phyloP scores from a whole-genome alignment of 306 rosid genomes.

The Bauhinia variegata region DNA sequence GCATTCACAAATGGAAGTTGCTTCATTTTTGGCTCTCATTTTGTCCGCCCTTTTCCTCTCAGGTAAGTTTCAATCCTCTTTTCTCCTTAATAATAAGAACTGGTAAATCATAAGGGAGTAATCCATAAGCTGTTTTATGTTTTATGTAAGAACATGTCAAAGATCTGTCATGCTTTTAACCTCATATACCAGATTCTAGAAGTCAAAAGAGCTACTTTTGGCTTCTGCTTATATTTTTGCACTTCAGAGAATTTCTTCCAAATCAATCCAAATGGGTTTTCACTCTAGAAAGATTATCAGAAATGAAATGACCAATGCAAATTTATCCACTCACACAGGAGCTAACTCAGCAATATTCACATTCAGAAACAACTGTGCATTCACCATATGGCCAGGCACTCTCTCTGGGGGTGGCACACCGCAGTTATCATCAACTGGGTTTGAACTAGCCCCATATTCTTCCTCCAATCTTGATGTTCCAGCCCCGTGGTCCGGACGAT shows the following conservation, averaged over 20 bases:
- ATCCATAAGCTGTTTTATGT: too few relatives aligned
- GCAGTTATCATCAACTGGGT: constrained; percentile 33
- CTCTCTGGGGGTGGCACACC: constrained; percentile 34
- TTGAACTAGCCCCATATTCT: constrained; percentile 27
- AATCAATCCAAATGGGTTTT: too few relatives aligned
- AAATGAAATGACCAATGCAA: too few relatives aligned
- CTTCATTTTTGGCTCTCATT: constrained; percentile 8
- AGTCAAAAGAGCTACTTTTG: too few relatives aligned
- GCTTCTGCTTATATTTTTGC: too few relatives aligned
- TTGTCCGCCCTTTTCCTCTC: constrained; percentile 27
- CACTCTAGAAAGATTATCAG: too few relatives aligned
- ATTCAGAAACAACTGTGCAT: constrained; percentile 43
- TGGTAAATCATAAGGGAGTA: too few relatives aligned
- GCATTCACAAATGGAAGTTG: constrained; percentile 34
- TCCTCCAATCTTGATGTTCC: constrained; percentile 15
- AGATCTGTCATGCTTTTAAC: too few relatives aligned
- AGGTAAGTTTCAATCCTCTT: constrained; percentile 26
- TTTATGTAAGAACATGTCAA: too few relatives aligned
- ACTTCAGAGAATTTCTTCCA: too few relatives aligned
- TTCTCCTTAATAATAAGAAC: not conserved
- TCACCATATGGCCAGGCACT: constrained; percentile 48
- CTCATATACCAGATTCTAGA: too few relatives aligned
- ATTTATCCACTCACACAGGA: not conserved
- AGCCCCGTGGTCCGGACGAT: constrained; percentile 43
- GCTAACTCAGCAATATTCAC: constrained; percentile 38